Evolutionary conservation across 768 basidiomycete species (phyloP).

Genomic region (Clathrus columnatus): DNA sequence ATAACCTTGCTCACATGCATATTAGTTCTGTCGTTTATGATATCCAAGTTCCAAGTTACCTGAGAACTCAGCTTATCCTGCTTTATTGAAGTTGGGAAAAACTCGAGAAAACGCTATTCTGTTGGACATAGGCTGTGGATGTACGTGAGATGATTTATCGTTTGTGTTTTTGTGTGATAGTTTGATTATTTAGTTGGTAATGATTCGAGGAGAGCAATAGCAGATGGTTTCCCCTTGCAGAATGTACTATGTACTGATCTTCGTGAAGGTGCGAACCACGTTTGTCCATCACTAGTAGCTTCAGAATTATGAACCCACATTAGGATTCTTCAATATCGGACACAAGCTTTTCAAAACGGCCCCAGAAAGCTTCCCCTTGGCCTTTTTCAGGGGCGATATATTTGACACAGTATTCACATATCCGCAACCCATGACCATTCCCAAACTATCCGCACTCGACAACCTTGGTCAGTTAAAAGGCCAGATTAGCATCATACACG

Average conservation of each 20-base stretch:
- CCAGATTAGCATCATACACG: slow-evolving; percentile 40
- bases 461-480: slow-evolving; percentile 39
- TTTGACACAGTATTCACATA: slow-evolving; percentile 35
- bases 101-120: slow-evolving; percentile 30
- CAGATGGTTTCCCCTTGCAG: slow-evolving; percentile 8
- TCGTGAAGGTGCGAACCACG: slow-evolving; percentile 1
- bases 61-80: slow-evolving; percentile 14
- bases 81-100: slow-evolving; percentile 27
- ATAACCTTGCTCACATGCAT: neutral
- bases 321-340: slow-evolving; percentile 25
- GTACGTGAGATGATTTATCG: slow-evolving; percentile 21
- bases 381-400: slow-evolving; percentile 47
- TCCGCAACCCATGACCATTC: slow-evolving; percentile 3
- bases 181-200: slow-evolving; percentile 5
- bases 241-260: slow-evolving; percentile 12
- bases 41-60: slow-evolving; percentile 12
- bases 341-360: slow-evolving; percentile 50
- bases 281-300: neutral
- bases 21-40: neutral
- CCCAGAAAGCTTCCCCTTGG: slow-evolving; percentile 41
- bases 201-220: slow-evolving; percentile 9
- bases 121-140: slow-evolving; percentile 39
- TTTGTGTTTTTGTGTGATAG: slow-evolving; percentile 24
- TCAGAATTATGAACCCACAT: neutral
- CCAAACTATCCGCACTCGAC: slow-evolving; percentile 23